Conservation (phyloP, 805 yeast species). For the Kregervanrija fluxuum region DNA sequence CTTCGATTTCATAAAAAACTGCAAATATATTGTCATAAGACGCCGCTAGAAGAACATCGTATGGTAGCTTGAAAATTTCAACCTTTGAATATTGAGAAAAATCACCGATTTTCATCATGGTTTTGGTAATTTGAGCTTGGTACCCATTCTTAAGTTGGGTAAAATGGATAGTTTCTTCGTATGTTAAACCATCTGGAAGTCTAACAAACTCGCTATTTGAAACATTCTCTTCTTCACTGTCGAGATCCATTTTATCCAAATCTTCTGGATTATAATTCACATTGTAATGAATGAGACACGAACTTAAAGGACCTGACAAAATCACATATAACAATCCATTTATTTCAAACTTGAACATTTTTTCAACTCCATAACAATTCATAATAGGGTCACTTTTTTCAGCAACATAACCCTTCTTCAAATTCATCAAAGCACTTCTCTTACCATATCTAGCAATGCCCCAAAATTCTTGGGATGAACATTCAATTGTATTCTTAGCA, state of each 20-base stretch:
- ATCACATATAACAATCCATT: constrained; percentile 9
- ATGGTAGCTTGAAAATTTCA: constrained; percentile 7
- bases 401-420: constrained; percentile 20
- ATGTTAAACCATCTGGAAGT: constrained; percentile 7
- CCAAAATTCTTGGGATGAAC: constrained; percentile 25
- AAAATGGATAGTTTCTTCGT: constrained; percentile 13
- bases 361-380: constrained; percentile 10
- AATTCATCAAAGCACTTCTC: constrained; percentile 19
- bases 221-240: too few relatives aligned
- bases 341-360: constrained; percentile 10
- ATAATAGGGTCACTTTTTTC: constrained; percentile 12
- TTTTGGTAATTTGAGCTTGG: constrained; percentile 16
- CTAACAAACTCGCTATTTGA: too few relatives aligned
- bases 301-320: constrained; percentile 9
- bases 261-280: background rate
- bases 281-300: constrained; percentile 9
- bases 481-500: constrained; percentile 13
- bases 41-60: constrained; percentile 13
- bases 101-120: constrained; percentile 18
- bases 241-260: too few relatives aligned
- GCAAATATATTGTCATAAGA: constrained; percentile 8
- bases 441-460: constrained; percentile 19
- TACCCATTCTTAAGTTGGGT: constrained; percentile 2
- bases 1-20: constrained; percentile 12
- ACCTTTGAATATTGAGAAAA: constrained; percentile 6